Base-by-base conservation (phyloP, 768 basidiomycete genomes). In the Termitomyces sp. region DNA sequence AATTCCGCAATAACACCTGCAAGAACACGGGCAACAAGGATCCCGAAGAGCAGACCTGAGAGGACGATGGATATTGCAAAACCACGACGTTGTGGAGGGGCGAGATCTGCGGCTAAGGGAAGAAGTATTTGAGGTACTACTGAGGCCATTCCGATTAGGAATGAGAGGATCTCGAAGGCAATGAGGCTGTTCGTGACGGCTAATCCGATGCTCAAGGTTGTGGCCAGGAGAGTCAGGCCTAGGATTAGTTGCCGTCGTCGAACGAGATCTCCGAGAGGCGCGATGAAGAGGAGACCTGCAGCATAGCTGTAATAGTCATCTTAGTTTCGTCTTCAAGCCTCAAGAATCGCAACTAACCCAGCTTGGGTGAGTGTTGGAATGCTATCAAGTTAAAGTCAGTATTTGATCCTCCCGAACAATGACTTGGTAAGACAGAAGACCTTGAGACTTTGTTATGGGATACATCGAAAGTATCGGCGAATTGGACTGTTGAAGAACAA, bases 231-330 rank as follows among this genome's bases (percentile, higher is more conserved):
- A 33, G n/a, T 74, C 20, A 92, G 71, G 12, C 77, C 58, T 22
- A 95, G 76, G 32, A 89, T 78, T 0, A 96, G 76, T 44, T 84
- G 86, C 13, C 93, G 78, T 36, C 93, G 76, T 20, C 88, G 87
- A 30, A 93, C 80, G 22, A 95, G 80, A 68, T 96, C 93, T 8
- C 94, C 93, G 0, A 93, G 76, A 1, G 94, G 93, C 0, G 89
- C 82, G 54, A 95, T 83, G 42, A 94, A 70, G 3, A 94, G 69
- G 7, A 93, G 78, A 1, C 91, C 91, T 8, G 74, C 74, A 1
- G 87, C 88, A 68, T 92, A 93, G 43, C 89, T 87, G 62, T 22
- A 18, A 54, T 36, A n/a, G n/a, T 4, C 18, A 36, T 8, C 6
- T 33, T 1, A 33, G 18, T 43, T 12, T 30, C 14, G 9, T 26